These are phyloP conservation scores for Cercospora sp. DNA, from an alignment of 2,329 filamentous ascomycete genomes.

Conservation along the genomic window DNA sequence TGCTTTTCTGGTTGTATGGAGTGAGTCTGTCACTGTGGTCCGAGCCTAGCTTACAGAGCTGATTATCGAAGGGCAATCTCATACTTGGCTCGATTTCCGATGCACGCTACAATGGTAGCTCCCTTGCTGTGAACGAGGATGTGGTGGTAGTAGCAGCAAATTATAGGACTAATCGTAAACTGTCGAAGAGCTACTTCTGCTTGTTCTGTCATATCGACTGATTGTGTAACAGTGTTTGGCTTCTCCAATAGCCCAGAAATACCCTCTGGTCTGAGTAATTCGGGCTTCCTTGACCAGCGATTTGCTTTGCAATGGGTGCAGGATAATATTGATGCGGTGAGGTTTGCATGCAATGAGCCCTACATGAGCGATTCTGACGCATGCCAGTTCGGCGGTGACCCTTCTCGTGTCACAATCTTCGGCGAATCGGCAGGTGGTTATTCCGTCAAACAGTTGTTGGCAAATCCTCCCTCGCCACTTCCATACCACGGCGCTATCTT, in stretches of 20 bases:
- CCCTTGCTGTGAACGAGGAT: conserved; percentile 40
- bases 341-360: too few species aligned
- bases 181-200: neutral
- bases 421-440: conserved; percentile 27
- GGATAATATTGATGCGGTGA: conserved; percentile 35
- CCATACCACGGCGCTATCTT: conserved; percentile 28
- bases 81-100: conserved; percentile 12
- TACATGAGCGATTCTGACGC: neutral
- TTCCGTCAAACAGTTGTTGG: conserved; percentile 20
- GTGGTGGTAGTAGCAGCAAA: conserved; percentile 40
- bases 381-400: conserved; percentile 54
- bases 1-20: conserved; percentile 43
- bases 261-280: conserved; percentile 37
- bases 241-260: conserved; percentile 44
- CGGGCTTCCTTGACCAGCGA: conserved; percentile 44
- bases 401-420: conserved; percentile 43
- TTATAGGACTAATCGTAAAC: conserved; percentile 38
- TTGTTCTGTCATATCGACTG: neutral
- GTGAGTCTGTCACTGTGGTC: conserved; percentile 34
- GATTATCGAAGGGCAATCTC: conserved; percentile 4
- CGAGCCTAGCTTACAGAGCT: conserved; percentile 32
- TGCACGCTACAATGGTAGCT: conserved; percentile 37
- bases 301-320: conserved; percentile 43
- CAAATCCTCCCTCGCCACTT: conserved; percentile 20
- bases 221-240: conserved; percentile 40